These are phyloP conservation scores for Chrysanthemum lavandulifolium DNA, from an alignment of 129 eudicot species.

Conservation along the genomic window DNA sequence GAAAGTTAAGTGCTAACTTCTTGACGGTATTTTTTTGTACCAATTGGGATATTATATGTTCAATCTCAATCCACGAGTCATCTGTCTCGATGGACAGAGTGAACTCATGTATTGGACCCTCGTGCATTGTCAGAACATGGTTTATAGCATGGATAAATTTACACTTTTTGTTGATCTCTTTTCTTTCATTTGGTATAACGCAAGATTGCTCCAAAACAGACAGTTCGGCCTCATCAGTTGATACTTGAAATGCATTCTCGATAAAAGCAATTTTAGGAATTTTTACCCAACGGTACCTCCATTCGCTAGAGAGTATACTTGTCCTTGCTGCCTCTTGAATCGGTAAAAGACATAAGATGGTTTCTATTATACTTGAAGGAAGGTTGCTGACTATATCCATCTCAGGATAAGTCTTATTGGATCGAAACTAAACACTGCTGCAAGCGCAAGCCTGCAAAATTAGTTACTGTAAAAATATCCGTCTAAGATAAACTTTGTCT, in stretches of 20 bases:
- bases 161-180: not conserved
- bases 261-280: slow-evolving; percentile 2
- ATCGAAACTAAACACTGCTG: not conserved
- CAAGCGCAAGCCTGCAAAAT: not conserved
- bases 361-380: not conserved
- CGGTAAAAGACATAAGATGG: not conserved
- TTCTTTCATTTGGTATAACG: not conserved
- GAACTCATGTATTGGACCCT: slow-evolving; percentile 12
- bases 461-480: not conserved
- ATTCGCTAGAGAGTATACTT: not conserved
- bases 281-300: slow-evolving; percentile 11
- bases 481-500: too few relatives aligned
- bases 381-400: not conserved
- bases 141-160: not conserved
- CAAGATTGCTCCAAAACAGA: not conserved
- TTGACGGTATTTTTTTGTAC: not conserved
- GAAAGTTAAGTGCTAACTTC: not conserved
- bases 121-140: slow-evolving; percentile 7
- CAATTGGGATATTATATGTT: not conserved
- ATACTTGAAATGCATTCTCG: slow-evolving; percentile 2
- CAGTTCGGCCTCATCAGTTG: not conserved
- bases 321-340: slow-evolving; percentile 3
- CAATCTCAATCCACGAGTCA: not conserved
- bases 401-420: not conserved
- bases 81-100: not conserved